Evolutionary conservation across 164 flowering plant genomes (phyloP).

Genomic region (Santalum album): DNA sequence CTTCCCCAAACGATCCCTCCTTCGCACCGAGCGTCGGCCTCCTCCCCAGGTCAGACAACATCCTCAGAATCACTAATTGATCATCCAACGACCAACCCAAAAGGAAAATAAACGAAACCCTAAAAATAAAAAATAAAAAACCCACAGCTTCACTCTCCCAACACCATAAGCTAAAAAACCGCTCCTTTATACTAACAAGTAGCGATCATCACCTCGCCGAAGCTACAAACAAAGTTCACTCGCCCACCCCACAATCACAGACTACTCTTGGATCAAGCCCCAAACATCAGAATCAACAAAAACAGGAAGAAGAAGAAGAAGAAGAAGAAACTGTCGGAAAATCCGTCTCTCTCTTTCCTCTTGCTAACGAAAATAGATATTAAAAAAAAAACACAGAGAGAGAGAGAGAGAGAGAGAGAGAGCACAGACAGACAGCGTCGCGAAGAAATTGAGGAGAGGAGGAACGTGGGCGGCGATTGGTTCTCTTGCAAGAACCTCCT

Average conservation of each 20-base stretch:
- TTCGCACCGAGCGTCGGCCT: constrained; percentile 45
- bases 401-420: too few species aligned
- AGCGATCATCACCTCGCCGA: too few species aligned
- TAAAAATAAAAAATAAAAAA: not conserved
- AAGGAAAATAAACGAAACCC: constrained; percentile 7
- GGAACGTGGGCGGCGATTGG: constrained; percentile 1
- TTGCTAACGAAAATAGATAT: too few species aligned
- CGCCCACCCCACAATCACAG: too few species aligned
- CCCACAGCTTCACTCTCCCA: not conserved
- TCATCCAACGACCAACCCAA: constrained; percentile 37
- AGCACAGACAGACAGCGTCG: too few species aligned
- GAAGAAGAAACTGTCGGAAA: too few species aligned
- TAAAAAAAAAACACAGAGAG: too few species aligned
- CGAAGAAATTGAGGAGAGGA: too few species aligned
- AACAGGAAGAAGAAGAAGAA: not conserved
- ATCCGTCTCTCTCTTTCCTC: too few species aligned
- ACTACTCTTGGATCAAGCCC: too few species aligned
- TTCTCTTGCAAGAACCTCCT: too few species aligned
- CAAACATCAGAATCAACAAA: not conserved
- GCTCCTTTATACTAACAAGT: not conserved
- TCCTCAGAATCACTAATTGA: constrained; percentile 16
- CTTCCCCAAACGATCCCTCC: constrained; percentile 63
- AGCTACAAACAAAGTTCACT: too few species aligned
- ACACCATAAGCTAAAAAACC: not conserved
- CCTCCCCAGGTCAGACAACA: constrained; percentile 63